Percentiles rank a stretch among this genome's conserved stretches.
phyloP scores from a whole-genome alignment of 805 yeast genomes.

The Alloascoidea africana region DNA sequence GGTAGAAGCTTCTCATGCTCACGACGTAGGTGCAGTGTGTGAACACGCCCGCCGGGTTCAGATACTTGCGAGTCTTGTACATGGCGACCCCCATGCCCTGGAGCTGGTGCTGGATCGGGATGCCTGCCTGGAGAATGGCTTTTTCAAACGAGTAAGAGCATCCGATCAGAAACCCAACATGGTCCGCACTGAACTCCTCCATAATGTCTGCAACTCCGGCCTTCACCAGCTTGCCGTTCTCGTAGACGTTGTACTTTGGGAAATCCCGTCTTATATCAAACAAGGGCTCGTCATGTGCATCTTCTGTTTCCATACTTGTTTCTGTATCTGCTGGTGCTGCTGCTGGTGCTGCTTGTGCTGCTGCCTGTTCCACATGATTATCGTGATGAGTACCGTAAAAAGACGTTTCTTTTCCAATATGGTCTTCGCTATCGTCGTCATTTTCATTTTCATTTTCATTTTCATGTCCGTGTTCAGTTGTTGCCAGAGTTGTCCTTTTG shows the following conservation, averaged over 20 bases:
- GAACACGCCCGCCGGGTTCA: slow-evolving; percentile 20
- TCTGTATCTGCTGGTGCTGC: slow-evolving; percentile 4
- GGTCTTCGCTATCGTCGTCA: background rate
- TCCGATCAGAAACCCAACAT: slow-evolving; percentile 27
- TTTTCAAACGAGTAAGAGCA: slow-evolving; percentile 26
- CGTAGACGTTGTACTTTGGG: slow-evolving; percentile 21
- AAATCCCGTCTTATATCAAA: slow-evolving; percentile 19
- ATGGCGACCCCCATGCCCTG: slow-evolving; percentile 8
- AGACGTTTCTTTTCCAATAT: slow-evolving; percentile 8
- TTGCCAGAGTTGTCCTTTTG: too few species aligned
- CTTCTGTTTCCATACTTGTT: slow-evolving; percentile 3
- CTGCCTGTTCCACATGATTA: too few species aligned
- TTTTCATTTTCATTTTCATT: slow-evolving; percentile 2
- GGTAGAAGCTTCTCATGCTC: slow-evolving; percentile 25
- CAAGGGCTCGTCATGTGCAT: slow-evolving; percentile 4
- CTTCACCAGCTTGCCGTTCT: slow-evolving; percentile 15
- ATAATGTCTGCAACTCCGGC: slow-evolving; percentile 7
- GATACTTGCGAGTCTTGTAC: slow-evolving; percentile 5
- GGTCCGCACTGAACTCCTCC: slow-evolving; percentile 18
- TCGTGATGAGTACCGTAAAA: too few species aligned
- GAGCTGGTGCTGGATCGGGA: slow-evolving; percentile 9
- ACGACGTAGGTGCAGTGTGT: slow-evolving; percentile 21
- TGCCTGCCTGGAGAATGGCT: slow-evolving; percentile 17
- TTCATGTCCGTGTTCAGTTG: too few species aligned
- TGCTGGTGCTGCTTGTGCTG: too few species aligned